A percentile compares a stretch with the other conserved stretches of the same genome.
These are phyloP conservation scores for Colletotrichum sp. DNA, from an alignment of 2,329 filamentous ascomycete genomes.

Conservation along the genomic window DNA sequence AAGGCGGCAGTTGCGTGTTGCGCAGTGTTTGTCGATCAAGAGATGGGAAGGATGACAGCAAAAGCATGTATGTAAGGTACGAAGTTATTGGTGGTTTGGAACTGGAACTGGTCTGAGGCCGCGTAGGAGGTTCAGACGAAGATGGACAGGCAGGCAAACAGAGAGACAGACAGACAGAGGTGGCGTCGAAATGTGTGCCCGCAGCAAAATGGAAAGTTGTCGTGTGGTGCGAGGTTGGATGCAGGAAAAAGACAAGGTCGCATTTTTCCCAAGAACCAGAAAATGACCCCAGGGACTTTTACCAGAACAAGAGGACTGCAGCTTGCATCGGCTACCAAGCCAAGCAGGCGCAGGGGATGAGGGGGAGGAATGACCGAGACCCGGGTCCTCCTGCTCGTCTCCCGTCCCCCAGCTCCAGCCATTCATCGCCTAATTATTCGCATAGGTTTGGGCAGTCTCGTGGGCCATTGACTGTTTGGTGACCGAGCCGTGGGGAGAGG, in stretches of 20 bases:
- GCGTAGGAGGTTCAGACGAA: neutral
- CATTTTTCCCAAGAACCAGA: neutral
- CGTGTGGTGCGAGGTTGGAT: conserved; percentile 3
- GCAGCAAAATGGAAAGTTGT: conserved; percentile 5
- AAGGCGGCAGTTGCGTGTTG: neutral
- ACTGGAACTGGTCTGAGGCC: neutral
- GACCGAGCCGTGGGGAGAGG: conserved; percentile 15
- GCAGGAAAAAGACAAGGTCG: neutral
- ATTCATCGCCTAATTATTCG: neutral
- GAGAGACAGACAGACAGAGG: neutral
- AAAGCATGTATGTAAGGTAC: neutral
- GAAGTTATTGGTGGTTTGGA: neutral
- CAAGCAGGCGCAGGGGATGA: neutral
- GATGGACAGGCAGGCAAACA: neutral
- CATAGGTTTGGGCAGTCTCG: neutral
- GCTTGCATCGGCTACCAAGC: neutral
- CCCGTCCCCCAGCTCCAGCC: neutral
- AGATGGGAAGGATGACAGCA: neutral
- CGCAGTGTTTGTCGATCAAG: neutral
- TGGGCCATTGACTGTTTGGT: conserved; percentile 9
- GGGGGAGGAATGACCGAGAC: neutral
- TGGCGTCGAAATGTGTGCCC: neutral
- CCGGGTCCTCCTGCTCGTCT: neutral
- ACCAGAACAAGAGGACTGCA: neutral
- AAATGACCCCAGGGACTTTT: neutral